Evolutionary conservation across 495 filamentous ascomycete genomes (phyloP).

Genomic region (Talaromyces thailandensis): DNA sequence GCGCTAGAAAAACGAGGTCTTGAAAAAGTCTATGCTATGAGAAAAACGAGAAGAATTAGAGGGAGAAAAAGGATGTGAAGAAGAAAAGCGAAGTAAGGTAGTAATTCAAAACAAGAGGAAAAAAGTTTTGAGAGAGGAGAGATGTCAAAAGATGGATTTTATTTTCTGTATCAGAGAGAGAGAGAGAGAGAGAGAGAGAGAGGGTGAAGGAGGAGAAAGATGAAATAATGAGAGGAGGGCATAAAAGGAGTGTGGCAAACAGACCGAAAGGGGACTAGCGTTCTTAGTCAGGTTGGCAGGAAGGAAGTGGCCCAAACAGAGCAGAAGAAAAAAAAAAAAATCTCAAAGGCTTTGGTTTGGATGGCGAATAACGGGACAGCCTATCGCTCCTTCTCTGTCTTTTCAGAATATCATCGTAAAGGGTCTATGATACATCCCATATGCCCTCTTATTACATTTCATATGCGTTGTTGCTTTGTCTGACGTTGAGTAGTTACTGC

Average conservation of each 20-base stretch:
- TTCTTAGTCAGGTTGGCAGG: not conserved
- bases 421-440: not conserved
- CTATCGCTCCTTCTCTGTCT: not conserved
- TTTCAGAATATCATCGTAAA: no score
- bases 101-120: constrained; percentile 11
- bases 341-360: not conserved
- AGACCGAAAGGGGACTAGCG: constrained; percentile 9
- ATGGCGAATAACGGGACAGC: not conserved
- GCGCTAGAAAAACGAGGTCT: constrained; percentile 8
- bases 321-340: not conserved
- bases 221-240: constrained; percentile 20
- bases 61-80: constrained; percentile 17
- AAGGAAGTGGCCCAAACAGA: not conserved
- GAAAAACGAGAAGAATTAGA: constrained; percentile 12
- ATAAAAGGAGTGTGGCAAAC: constrained; percentile 23
- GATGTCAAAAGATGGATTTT: constrained; percentile 2
- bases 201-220: constrained; percentile 21
- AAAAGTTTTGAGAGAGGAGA: constrained; percentile 15
- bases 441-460: not conserved
- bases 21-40: constrained; percentile 9
- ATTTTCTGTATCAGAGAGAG: not conserved
- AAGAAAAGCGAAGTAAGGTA: constrained; percentile 14
- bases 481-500: not conserved
- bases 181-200: constrained; percentile 19
- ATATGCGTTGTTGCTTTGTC: not conserved